Percentiles rank a stretch among this genome's conserved stretches.
These are phyloP conservation scores for Penicillium ochrochloron DNA, from an alignment of 495 filamentous ascomycete species.

Conservation along the genomic window DNA sequence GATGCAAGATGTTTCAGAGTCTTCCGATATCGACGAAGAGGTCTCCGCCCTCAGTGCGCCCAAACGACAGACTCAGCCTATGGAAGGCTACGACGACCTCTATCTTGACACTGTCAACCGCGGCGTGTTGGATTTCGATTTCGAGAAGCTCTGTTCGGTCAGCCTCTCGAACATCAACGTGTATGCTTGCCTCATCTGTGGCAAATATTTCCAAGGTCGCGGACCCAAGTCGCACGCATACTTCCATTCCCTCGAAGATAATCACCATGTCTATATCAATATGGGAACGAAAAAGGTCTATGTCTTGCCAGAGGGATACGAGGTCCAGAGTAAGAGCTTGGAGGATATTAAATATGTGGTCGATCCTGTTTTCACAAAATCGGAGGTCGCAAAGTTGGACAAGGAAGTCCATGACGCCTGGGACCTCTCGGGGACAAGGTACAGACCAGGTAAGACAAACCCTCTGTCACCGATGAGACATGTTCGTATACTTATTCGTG, in stretches of 20 bases:
- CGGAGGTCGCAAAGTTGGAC: conserved; percentile 80
- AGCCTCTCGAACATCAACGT: conserved; percentile 98
- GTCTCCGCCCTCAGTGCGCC: conserved; percentile 47
- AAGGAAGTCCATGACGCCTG: conserved; percentile 72
- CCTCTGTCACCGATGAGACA: conserved; percentile 4
- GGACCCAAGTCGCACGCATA: conserved; percentile 95
- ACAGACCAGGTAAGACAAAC: conserved; percentile 67
- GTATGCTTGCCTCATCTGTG: conserved; percentile 96
- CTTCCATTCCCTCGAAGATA: conserved; percentile 93
- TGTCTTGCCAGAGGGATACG: conserved; percentile 95
- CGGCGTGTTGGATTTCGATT: conserved; percentile 87
- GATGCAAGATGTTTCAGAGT: conserved; percentile 33
- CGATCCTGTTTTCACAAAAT: conserved; percentile 81
- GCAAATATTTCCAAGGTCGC: conserved; percentile 95
- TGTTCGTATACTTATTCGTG: background rate
- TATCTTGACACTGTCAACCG: conserved; percentile 98
- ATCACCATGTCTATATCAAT: conserved; percentile 97
- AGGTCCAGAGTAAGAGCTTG: conserved; percentile 91
- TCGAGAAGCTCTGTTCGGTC: conserved; percentile 96
- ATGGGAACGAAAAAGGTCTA: conserved; percentile 95
- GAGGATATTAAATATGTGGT: conserved; percentile 99
- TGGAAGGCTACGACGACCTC: conserved; percentile 90
- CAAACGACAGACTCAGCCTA: conserved; percentile 72
- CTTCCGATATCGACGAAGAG: conserved; percentile 46
- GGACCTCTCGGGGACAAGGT: conserved; percentile 81